These are phyloP conservation scores for Magnusiomyces clavatus DNA, from an alignment of 1,139 yeast genomes.

Conservation along the genomic window DNA sequence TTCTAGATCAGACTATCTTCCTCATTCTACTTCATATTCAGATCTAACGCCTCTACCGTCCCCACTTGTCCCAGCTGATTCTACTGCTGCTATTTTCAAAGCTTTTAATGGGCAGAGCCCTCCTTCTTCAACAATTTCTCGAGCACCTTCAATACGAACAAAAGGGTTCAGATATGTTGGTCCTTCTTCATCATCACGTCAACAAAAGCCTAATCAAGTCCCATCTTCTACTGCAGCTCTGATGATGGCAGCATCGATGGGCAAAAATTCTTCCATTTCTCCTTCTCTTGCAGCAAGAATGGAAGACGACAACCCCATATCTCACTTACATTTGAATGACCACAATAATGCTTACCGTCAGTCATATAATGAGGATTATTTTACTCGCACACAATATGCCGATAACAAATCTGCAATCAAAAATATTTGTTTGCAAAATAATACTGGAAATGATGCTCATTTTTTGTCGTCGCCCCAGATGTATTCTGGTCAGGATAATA, in stretches of 20 bases:
- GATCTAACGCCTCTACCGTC: conserved; percentile 30
- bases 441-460: too few relatives aligned
- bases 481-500: too few relatives aligned
- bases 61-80: conserved; percentile 22
- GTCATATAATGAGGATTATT: too few relatives aligned
- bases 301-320: neutral
- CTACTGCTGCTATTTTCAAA: conserved; percentile 18
- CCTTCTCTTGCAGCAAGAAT: neutral
- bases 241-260: too few relatives aligned
- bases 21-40: conserved; percentile 9
- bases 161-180: conserved; percentile 5
- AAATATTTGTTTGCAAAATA: too few relatives aligned
- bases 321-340: too few relatives aligned
- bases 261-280: neutral
- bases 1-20: conserved; percentile 5
- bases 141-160: conserved; percentile 15
- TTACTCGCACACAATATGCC: too few relatives aligned
- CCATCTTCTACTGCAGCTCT: neutral
- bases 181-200: neutral
- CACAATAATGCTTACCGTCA: too few relatives aligned
- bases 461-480: too few relatives aligned
- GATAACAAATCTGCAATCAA: too few relatives aligned
- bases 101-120: conserved; percentile 22
- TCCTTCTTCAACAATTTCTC: conserved; percentile 21
- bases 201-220: neutral